phyloP scores from a whole-genome alignment of 495 filamentous ascomycete species.

The Chlorociboria aeruginascens region DNA sequence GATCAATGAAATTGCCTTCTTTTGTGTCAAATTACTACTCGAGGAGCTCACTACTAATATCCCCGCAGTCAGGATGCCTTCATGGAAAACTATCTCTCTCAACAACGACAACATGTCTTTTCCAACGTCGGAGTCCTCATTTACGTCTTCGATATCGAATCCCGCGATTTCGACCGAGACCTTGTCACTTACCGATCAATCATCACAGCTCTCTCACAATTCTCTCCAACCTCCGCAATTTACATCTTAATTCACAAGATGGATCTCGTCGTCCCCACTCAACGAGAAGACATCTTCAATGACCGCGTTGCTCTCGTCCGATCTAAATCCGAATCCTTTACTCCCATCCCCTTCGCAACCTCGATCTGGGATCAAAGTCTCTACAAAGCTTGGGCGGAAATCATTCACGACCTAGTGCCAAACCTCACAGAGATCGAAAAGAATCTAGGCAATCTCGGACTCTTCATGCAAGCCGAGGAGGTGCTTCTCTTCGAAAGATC shows the following conservation, averaged over 20 bases:
- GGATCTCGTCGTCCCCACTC: conserved; percentile 79
- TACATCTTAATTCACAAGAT: conserved; percentile 97
- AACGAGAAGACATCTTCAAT: conserved; percentile 69
- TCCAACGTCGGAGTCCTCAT: conserved; percentile 92
- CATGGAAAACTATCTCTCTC: conserved; percentile 92
- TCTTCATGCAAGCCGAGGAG: conserved; percentile 82
- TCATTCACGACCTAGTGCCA: conserved; percentile 91
- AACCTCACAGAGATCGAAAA: conserved; percentile 83
- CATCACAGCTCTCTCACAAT: conserved; percentile 74
- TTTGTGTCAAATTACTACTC: neutral
- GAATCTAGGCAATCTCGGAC: conserved; percentile 64
- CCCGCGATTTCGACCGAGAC: conserved; percentile 82
- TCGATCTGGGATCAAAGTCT: conserved; percentile 97
- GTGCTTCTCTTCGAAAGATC: conserved; percentile 92
- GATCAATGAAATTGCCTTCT: neutral
- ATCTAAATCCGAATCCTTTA: conserved; percentile 61
- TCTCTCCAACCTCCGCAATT: conserved; percentile 44
- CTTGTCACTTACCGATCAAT: conserved; percentile 79
- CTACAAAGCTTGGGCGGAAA: conserved; percentile 96
- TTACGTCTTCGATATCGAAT: conserved; percentile 98
- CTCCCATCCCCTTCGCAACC: conserved; percentile 69
- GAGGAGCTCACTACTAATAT: neutral
- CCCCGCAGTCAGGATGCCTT: conserved; percentile 81
- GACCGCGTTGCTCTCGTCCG: conserved; percentile 63
- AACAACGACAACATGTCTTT: conserved; percentile 93